Evolutionary conservation across 805 yeast species (phyloP).

Genomic region (Kodamaea restingae): DNA sequence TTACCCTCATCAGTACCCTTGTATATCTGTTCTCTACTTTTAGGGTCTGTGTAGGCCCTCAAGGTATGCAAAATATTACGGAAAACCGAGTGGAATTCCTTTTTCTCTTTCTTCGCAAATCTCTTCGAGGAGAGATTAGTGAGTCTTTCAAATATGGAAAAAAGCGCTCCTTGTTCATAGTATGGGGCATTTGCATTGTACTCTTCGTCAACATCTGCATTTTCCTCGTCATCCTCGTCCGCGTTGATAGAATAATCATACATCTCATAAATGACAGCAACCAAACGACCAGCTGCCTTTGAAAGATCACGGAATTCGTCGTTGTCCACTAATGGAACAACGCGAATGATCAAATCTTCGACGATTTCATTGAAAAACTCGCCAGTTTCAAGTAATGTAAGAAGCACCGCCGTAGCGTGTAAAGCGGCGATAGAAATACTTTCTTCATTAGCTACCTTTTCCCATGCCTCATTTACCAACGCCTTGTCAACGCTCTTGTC

Average conservation of each 20-base stretch:
- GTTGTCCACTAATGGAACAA: constrained; percentile 41
- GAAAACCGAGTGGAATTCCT: constrained; percentile 55
- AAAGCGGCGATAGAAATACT: constrained; percentile 40
- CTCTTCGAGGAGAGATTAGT: constrained; percentile 52
- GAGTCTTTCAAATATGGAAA: constrained; percentile 38
- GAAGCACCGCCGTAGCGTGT: constrained; percentile 43
- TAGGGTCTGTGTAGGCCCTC: constrained; percentile 33
- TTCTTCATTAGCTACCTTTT: constrained; percentile 30
- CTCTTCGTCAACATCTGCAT: constrained; percentile 32
- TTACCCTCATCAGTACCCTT: constrained; percentile 33
- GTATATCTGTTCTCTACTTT: constrained; percentile 31
- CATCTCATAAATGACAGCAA: constrained; percentile 55
- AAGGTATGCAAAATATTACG: constrained; percentile 53
- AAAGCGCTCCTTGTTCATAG: constrained; percentile 47
- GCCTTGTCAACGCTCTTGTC: constrained; percentile 33
- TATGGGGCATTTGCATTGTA: constrained; percentile 48
- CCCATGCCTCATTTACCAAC: constrained; percentile 31
- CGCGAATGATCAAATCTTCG: constrained; percentile 36
- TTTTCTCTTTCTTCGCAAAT: constrained; percentile 59
- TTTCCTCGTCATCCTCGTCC: constrained; percentile 33
- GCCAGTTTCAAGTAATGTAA: constrained; percentile 43
- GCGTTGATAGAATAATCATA: constrained; percentile 42
- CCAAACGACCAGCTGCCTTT: constrained; percentile 51
- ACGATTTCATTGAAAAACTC: constrained; percentile 40
- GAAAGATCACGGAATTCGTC: constrained; percentile 42